Evolutionary conservation across 1,139 yeast genomes (phyloP).

Genomic region (Eremothecium cymbalariae): DNA sequence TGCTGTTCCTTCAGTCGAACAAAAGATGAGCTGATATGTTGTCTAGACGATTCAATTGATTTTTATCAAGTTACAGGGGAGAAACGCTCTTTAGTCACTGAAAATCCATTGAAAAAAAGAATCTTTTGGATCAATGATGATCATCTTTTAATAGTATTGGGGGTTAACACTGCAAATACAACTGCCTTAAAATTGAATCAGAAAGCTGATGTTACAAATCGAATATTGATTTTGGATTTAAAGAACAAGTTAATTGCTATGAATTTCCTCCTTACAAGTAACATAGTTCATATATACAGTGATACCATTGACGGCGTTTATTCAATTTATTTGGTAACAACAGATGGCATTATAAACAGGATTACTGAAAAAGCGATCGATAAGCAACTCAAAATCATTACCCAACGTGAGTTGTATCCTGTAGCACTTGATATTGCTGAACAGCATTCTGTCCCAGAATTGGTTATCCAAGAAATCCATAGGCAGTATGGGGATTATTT

Average conservation of each 20-base stretch:
- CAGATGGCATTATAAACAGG: conserved; percentile 68
- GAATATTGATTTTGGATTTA: conserved; percentile 57
- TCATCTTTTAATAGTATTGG: conserved; percentile 38
- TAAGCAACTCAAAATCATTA: conserved; percentile 61
- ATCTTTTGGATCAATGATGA: conserved; percentile 36
- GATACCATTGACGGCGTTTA: conserved; percentile 46
- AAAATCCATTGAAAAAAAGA: conserved; percentile 45
- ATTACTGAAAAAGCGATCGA: conserved; percentile 58
- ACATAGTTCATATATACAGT: conserved; percentile 42
- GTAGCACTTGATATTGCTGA: conserved; percentile 67
- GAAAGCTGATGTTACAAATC: conserved; percentile 36
- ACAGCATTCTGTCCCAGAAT: conserved; percentile 32
- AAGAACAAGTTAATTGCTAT: conserved; percentile 63
- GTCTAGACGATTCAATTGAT: conserved; percentile 29
- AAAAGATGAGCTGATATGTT: conserved; percentile 29
- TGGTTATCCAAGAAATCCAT: conserved; percentile 43
- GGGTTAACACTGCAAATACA: conserved; percentile 25
- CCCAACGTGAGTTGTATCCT: conserved; percentile 62
- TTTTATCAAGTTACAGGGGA: conserved; percentile 41
- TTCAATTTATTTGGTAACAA: conserved; percentile 47
- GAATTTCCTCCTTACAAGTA: conserved; percentile 57
- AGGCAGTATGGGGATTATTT: conserved; percentile 64
- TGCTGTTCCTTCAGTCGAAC: conserved; percentile 42
- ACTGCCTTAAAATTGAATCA: conserved; percentile 26
- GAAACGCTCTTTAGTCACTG: conserved; percentile 50